Evolutionary conservation across 805 yeast genomes (phyloP).

Genomic region (Naumovozyma castellii): DNA sequence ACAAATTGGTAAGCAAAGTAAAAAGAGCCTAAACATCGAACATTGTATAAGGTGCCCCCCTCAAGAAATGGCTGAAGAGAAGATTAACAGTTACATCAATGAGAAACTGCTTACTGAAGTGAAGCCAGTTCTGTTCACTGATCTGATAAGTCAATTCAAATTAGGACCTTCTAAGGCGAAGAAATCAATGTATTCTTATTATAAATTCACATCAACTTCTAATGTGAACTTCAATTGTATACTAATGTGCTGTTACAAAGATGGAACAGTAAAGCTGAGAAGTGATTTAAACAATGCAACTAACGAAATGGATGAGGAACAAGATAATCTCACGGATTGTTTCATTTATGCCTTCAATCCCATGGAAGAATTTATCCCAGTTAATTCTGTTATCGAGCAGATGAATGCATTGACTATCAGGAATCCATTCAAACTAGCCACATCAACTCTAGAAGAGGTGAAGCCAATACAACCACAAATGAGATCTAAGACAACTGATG

Average conservation of each 20-base stretch:
- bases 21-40: no score
- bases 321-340: constrained; percentile 18
- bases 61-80: not conserved
- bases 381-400: constrained; percentile 12
- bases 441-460: not conserved
- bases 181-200: constrained; percentile 22
- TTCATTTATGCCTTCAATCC: constrained; percentile 30
- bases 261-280: constrained; percentile 16
- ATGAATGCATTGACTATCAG: constrained; percentile 11
- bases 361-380: constrained; percentile 20
- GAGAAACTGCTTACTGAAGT: constrained; percentile 19
- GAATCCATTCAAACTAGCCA: constrained; percentile 12
- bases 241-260: constrained; percentile 15
- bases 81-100: constrained; percentile 12
- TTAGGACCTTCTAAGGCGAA: constrained; percentile 23
- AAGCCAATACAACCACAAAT: not conserved
- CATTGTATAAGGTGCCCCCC: no score
- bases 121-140: constrained; percentile 24
- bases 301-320: constrained; percentile 6
- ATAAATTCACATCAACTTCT: constrained; percentile 12
- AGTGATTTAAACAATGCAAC: constrained; percentile 8
- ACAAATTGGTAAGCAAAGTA: not conserved
- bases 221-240: constrained; percentile 23
- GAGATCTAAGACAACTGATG: constrained; percentile 6
- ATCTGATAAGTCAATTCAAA: constrained; percentile 17